Base-by-base conservation (phyloP, 176 grass and related monocot species). In the Musa beccarii region DNA sequence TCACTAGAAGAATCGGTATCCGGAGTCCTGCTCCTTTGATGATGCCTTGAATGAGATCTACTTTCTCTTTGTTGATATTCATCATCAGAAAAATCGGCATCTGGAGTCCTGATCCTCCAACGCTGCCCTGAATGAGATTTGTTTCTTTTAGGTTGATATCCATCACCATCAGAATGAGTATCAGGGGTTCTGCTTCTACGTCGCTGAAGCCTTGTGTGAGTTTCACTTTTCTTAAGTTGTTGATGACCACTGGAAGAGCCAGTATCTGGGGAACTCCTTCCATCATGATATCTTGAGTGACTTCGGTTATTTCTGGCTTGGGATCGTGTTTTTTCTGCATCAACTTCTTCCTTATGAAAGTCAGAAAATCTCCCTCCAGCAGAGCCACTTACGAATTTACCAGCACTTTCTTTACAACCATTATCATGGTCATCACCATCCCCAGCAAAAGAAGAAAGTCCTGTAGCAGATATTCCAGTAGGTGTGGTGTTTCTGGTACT, bases 21-120 rank as follows among this genome's bases (percentile, higher is more conserved):
- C 66, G 68, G 49, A 2, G 34, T 87, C 57, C 62, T 65, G 22
- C 69, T 84, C 71, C 17, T 75, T 23, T 3, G 49, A 20, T 19
- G 76, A 91, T 80, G 79, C 78, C 73, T 89, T 79, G 76, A 88
- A 72, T 75, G 72, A 61, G 24, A 76, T 51, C 9, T 80, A 76
- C 55, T 87, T 73, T 68, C 86, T 70, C 68, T 51, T 70, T 6
- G 68, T 70, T 11, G 43, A 70, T 70, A 70, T 52, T 51, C 49
- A 82, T 87, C 86, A 72, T 12, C 11, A 77, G 87, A 87, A 79
- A 86, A 92, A 80, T 92, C 80, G 68, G 66, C 66, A 56, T 93
- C 80, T 59, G 57, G 22, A 2, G 34, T 85, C 63, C 62, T 68
- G n/a, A 61, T 81, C 66, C 13, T 75, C 52, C 49, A n/a, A 51